Evolutionary conservation across 169 alveolate genomes (phyloP).

Genomic region (Cyclospora cayetanensis): DNA sequence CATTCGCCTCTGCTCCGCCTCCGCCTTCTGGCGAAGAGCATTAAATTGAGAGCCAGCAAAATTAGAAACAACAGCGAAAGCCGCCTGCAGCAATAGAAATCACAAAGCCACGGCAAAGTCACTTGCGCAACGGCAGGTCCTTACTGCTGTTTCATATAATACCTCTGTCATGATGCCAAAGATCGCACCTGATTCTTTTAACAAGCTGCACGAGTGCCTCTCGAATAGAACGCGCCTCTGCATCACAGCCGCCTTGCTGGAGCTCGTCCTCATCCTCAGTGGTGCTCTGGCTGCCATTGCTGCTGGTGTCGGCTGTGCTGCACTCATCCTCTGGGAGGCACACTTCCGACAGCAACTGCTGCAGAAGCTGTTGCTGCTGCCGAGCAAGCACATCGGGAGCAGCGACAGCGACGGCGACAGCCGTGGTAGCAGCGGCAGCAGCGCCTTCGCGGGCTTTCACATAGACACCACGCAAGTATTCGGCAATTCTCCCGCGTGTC

Average conservation of each 20-base stretch:
- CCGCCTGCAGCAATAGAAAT: background rate
- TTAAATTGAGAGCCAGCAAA: background rate
- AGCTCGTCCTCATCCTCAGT: background rate
- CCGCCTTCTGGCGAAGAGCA: background rate
- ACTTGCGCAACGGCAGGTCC: background rate
- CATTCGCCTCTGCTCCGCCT: background rate
- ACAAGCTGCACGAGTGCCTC: background rate
- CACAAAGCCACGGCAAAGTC: background rate
- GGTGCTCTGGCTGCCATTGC: background rate
- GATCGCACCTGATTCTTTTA: background rate
- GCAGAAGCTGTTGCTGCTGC: constrained; percentile 23
- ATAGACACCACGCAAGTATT: background rate
- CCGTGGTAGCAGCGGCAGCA: background rate
- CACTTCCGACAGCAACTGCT: background rate
- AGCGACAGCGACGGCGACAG: constrained; percentile 9
- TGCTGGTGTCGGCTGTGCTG: constrained; percentile 3
- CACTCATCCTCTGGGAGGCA: background rate
- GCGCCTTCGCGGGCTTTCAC: background rate
- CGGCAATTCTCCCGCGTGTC: background rate
- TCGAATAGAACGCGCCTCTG: background rate
- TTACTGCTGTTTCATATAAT: background rate
- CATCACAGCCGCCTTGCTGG: background rate
- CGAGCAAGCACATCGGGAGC: background rate
- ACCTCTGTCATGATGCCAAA: background rate
- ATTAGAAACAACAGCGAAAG: constrained; percentile 3